Conservation (phyloP, 2,329 filamentous ascomycete species). For the Epicoccum nigrum region DNA sequence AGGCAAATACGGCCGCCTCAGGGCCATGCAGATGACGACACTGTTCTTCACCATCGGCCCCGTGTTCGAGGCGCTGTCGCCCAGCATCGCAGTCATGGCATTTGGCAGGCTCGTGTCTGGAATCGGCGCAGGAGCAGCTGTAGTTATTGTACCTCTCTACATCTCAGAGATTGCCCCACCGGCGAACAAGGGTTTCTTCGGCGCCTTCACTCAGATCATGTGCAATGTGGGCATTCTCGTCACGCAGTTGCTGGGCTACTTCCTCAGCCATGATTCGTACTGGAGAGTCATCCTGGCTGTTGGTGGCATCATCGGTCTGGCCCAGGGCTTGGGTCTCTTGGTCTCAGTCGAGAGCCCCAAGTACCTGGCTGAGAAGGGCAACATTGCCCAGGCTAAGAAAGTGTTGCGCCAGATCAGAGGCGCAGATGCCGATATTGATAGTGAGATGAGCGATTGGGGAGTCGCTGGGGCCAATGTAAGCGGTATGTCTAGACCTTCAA, state of each 20-base stretch:
- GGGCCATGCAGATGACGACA: conserved; percentile 78
- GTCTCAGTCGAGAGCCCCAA: conserved; percentile 81
- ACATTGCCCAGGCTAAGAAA: conserved; percentile 65
- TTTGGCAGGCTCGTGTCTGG: conserved; percentile 81
- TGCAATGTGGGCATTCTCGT: conserved; percentile 89
- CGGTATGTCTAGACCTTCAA: conserved; percentile 24
- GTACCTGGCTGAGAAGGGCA: conserved; percentile 76
- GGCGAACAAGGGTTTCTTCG: conserved; percentile 76
- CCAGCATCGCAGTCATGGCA: conserved; percentile 69
- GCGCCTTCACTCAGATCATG: conserved; percentile 85
- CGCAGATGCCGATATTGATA: conserved; percentile 68
- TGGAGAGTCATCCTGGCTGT: conserved; percentile 85
- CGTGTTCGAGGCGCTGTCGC: conserved; percentile 73
- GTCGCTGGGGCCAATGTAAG: conserved; percentile 36
- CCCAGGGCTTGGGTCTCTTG: conserved; percentile 73
- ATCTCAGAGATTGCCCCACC: conserved; percentile 86
- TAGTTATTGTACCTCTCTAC: conserved; percentile 93
- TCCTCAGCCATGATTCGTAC: conserved; percentile 76
- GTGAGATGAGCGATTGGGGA: conserved; percentile 67
- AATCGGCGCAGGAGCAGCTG: conserved; percentile 82
- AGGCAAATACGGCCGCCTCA: conserved; percentile 74
- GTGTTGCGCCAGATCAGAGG: conserved; percentile 80
- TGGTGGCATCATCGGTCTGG: conserved; percentile 70
- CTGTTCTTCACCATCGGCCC: conserved; percentile 79
- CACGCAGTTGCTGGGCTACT: conserved; percentile 85